These are phyloP conservation scores for Huntiella abstrusa DNA, from an alignment of 2,329 filamentous ascomycete genomes.

Conservation along the genomic window DNA sequence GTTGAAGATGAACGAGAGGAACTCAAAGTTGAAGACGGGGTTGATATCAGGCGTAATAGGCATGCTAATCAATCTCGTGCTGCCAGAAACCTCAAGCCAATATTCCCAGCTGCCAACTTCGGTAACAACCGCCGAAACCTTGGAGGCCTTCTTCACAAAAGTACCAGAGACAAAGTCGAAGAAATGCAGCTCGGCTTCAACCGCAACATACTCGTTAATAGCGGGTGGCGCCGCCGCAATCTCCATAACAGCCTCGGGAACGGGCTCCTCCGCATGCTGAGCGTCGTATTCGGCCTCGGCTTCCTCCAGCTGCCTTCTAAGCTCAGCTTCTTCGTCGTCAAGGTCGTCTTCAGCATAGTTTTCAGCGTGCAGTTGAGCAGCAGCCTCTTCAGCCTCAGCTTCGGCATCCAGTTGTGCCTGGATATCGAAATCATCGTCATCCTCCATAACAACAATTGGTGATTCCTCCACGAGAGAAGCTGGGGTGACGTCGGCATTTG, in stretches of 20 bases:
- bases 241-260: not conserved
- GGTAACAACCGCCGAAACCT: conserved; percentile 60
- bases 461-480: no score
- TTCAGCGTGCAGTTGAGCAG: conserved; percentile 3
- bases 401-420: conserved; percentile 9
- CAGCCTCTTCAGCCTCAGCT: conserved; percentile 5
- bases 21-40: conserved; percentile 97
- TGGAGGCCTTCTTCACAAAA: conserved; percentile 61
- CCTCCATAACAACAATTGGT: no score
- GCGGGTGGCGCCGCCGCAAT: conserved; percentile 33
- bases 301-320: conserved; percentile 1
- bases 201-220: conserved; percentile 53
- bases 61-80: conserved; percentile 73
- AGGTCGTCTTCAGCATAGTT: conserved; percentile 18
- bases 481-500: no score
- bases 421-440: conserved; percentile 6
- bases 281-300: not conserved
- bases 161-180: conserved; percentile 79
- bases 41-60: conserved; percentile 80
- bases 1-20: conserved; percentile 98
- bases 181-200: conserved; percentile 72
- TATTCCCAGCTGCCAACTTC: conserved; percentile 88
- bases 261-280: not conserved
- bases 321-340: conserved; percentile 31
- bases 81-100: conserved; percentile 71